Evolutionary conservation across 1,284 basidiomycete genomes (phyloP), one percentile per base, ranked within the genome.

Genomic region (Rhodotorula sp.): DNA sequence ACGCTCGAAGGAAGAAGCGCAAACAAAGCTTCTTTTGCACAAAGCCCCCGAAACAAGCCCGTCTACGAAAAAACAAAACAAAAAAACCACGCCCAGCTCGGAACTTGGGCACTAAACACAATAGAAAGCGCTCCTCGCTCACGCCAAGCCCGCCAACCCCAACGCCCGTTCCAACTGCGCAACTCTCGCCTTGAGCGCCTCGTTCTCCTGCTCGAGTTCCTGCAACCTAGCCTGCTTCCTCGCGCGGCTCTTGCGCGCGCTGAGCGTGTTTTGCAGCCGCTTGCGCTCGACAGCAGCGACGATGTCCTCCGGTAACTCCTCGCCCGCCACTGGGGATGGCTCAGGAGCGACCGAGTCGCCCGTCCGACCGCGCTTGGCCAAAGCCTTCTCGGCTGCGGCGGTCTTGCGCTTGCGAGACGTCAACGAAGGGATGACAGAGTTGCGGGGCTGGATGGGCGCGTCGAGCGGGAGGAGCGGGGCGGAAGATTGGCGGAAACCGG

Each of bases 231-330:
- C 86, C 49, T 90, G 81, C 83, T 91, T 91, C 58, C 90, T 84
- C 84, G 87, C 87, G 6, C 90, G 83, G 74, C 86, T 87, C 66
- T 88, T 85, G 15, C 90, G 84, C 46, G 90, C 90, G 0, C 89
- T 88, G n/a, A 91, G 79, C 3, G 90, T 91, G 79, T 91, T 91
- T 80, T 90, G 89, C 17, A 87, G 84, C 56, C 90, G 85, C 84
- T 91, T 91, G 46, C 83, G 83, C 78, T 88, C 88, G 73, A 91
- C 90, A 67, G 86, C 85, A 71, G 88, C 85, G 75, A 70, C 71
- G 1, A 79, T 63, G 51, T 75, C 76, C 13, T 64, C 67, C 4
- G 84, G 79, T 13, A 75, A 78, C 81, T 82, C 39, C 81, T 81
- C 36, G 24, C 8, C 62, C 81, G 79, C 53, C 81, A 80, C 57